Base-by-base conservation (phyloP, 2,329 filamentous ascomycete species). In the Cadophora luteo-olivacea region DNA sequence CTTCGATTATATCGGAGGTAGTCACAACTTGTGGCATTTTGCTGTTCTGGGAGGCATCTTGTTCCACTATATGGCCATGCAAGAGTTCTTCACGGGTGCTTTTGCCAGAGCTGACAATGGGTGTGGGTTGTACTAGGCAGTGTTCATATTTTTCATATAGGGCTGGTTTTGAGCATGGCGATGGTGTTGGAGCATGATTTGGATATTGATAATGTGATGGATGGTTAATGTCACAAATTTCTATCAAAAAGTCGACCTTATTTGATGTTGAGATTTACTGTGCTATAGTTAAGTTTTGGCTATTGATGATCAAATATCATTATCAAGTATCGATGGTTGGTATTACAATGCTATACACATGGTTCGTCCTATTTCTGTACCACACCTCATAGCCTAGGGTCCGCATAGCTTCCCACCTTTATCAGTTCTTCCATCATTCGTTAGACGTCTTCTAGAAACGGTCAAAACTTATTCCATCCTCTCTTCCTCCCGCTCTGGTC, bases 61-160 rank as follows among this genome's bases (percentile, higher is more conserved):
- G n/a, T 98, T 97, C 79, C 96, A 99, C 80, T 99, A 98, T 81
- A 86, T 87, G 25, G 96, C 96, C 22, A 97, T 99, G 95, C 92
- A 97, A 80, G 88, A 94, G 66, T 96, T 99, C 80, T 99, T 99
- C 77, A 86, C 91, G 4, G 86, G 86, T 51, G 92, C 92, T 12
- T 95, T 95, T 80, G 81, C 84, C 72, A 86, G 91, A 69, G 91
- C 91, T 0, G 69, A 73, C 48, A 76, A 76, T 66, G 77, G 75
- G 1, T 78, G 77, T 70, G 71, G 72, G 12, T 11, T 67, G 32
- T 75, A 74, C 67, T 76, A 61, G 73, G 62, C 38, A 45, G 52
- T 41, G 65, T 57, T 65, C 48, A 64, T 45, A 61, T 55, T 14
- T 61, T 41, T 41, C 32, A 48, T 14, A 63, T 66, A 54, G 29